Evolutionary conservation across 176 grass and related monocot species (phyloP).

Genomic region (Phoenix roebelenii): DNA sequence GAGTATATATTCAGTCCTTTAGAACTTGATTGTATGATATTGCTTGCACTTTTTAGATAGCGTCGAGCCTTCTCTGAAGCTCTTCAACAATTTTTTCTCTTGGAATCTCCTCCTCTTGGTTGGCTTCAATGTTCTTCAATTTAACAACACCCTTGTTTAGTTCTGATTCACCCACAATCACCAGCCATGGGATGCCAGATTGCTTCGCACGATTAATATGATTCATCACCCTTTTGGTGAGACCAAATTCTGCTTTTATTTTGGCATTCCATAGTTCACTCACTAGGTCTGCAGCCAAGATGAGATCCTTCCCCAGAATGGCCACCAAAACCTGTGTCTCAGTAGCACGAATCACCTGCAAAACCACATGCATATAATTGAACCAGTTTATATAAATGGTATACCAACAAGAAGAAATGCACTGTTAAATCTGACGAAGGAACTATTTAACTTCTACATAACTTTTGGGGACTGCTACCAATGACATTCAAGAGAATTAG

Average conservation of each 20-base stretch:
- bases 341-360: conserved; percentile 53
- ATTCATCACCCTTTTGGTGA: conserved; percentile 56
- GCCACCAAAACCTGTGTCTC: conserved; percentile 86
- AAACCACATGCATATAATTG: neutral
- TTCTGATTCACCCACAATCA: conserved; percentile 64
- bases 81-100: conserved; percentile 49
- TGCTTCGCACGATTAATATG: conserved; percentile 55
- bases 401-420: no score
- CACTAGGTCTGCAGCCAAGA: conserved; percentile 52
- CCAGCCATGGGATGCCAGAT: conserved; percentile 70
- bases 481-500: no score
- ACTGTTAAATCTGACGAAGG: no score
- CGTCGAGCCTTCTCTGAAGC: conserved; percentile 37
- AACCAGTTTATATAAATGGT: neutral
- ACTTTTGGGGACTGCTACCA: no score
- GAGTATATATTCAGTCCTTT: no score
- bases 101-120: conserved; percentile 45
- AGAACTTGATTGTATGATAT: neutral
- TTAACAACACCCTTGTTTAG: conserved; percentile 38
- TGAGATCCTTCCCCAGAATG: conserved; percentile 76
- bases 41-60: neutral
- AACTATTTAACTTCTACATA: no score
- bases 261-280: conserved; percentile 72
- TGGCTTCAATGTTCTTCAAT: conserved; percentile 65
- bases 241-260: conserved; percentile 85